These are phyloP conservation scores for Metschnikowia cerradonensis DNA, from an alignment of 805 yeast species.

Conservation along the genomic window DNA sequence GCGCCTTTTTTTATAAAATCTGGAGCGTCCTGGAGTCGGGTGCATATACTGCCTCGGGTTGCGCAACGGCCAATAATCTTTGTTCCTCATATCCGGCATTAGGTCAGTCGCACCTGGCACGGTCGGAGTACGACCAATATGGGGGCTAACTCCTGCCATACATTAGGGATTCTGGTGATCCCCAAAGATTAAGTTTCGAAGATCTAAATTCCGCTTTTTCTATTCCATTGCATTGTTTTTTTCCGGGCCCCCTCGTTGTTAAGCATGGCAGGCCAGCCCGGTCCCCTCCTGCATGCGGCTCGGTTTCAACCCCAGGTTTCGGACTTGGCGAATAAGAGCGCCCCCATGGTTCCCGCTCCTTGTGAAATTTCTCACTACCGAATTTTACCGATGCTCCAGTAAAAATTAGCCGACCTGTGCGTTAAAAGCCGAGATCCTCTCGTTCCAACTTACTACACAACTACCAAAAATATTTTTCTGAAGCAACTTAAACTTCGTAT, in stretches of 20 bases:
- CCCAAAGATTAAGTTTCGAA: not conserved
- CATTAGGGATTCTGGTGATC: not conserved
- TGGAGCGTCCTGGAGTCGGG: constrained; percentile 1
- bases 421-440: not conserved
- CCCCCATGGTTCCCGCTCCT: constrained; percentile 10
- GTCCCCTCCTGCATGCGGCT: constrained; percentile 10
- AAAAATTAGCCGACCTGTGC: constrained; percentile 1
- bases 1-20: constrained; percentile 10
- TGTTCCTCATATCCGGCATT: constrained; percentile 4
- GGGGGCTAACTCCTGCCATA: not conserved
- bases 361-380: constrained; percentile 4
- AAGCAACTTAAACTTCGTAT: not conserved
- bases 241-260: not conserved
- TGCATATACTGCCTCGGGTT: constrained; percentile 15
- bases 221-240: not conserved
- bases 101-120: not conserved
- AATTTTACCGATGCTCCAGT: constrained; percentile 1
- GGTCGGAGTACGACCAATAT: not conserved
- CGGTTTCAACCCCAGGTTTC: constrained; percentile 21
- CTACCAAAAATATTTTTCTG: not conserved
- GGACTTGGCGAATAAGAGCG: constrained; percentile 21
- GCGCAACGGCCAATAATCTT: constrained; percentile 7
- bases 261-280: not conserved
- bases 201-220: not conserved
- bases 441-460: too few species aligned